A percentile compares a stretch with the other conserved stretches of the same genome.
Conservation (phyloP, 2,329 filamentous ascomycete genomes). For the Beauveria scarabaeidicola region DNA sequence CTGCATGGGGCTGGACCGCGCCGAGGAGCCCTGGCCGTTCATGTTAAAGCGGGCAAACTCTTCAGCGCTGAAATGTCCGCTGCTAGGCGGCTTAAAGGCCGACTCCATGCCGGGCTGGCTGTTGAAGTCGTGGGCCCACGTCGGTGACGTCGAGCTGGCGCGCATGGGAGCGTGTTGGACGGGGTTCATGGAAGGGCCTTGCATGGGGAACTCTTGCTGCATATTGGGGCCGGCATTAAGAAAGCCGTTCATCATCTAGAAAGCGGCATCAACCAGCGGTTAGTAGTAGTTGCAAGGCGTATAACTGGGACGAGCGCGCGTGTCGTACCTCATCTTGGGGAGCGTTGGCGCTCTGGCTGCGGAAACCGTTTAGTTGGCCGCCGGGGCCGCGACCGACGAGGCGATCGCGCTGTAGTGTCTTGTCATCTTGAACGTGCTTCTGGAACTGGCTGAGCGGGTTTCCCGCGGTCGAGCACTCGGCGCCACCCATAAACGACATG, state of each 20-base stretch:
- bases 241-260: slow-evolving; percentile 87
- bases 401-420: slow-evolving; percentile 84
- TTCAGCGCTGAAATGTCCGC: slow-evolving; percentile 62
- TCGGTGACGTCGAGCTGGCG: slow-evolving; percentile 44
- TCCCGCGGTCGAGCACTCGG: slow-evolving; percentile 91
- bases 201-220: slow-evolving; percentile 46
- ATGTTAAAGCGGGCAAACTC: slow-evolving; percentile 87
- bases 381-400: slow-evolving; percentile 67
- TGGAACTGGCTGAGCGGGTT: slow-evolving; percentile 97
- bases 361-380: slow-evolving; percentile 66
- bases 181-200: slow-evolving; percentile 39
- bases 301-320: slow-evolving; percentile 4
- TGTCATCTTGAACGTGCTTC: slow-evolving; percentile 95
- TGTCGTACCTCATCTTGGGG: slow-evolving; percentile 62
- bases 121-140: slow-evolving; percentile 46
- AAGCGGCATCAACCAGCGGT: slow-evolving; percentile 15
- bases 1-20: slow-evolving; percentile 53
- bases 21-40: slow-evolving; percentile 45
- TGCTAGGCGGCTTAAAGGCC: slow-evolving; percentile 51
- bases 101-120: slow-evolving; percentile 63
- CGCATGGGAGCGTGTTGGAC: slow-evolving; percentile 44
- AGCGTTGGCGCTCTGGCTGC: slow-evolving; percentile 58
- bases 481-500: slow-evolving; percentile 94
- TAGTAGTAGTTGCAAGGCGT: slow-evolving; percentile 20
- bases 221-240: slow-evolving; percentile 65